These are phyloP conservation scores for Candida dajiaensis DNA, from an alignment of 805 yeast species.

Conservation along the genomic window DNA sequence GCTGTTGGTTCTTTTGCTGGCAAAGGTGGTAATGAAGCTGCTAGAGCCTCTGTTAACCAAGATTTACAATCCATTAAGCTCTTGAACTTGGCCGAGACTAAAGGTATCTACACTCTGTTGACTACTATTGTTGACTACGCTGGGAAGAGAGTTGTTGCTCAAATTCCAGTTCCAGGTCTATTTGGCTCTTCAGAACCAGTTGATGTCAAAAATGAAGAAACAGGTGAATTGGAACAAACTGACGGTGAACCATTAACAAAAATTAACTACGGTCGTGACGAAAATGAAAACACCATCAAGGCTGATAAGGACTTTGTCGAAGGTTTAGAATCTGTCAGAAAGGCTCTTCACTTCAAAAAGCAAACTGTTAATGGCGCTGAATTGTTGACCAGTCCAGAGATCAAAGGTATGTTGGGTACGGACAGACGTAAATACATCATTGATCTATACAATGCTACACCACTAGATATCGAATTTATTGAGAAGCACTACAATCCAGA, in stretches of 20 bases:
- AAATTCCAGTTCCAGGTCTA: conserved; percentile 91
- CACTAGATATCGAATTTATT: conserved; percentile 73
- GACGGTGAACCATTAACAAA: conserved; percentile 24
- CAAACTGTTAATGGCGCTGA: conserved; percentile 50
- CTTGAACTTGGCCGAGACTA: conserved; percentile 58
- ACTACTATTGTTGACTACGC: conserved; percentile 87
- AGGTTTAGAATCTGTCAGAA: conserved; percentile 56
- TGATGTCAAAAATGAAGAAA: conserved; percentile 33
- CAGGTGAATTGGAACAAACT: conserved; percentile 31
- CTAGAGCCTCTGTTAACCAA: conserved; percentile 71
- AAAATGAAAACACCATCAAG: conserved; percentile 46
- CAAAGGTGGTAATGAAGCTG: conserved; percentile 81
- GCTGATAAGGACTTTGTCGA: conserved; percentile 48
- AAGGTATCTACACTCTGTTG: conserved; percentile 62
- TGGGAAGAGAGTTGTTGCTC: conserved; percentile 85
- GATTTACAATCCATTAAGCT: conserved; percentile 70
- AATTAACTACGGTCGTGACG: conserved; percentile 63
- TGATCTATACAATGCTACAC: conserved; percentile 80
- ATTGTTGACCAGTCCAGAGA: conserved; percentile 64
- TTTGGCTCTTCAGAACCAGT: conserved; percentile 34
- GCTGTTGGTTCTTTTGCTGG: conserved; percentile 57
- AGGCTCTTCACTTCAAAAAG: conserved; percentile 70
- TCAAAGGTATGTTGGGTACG: conserved; percentile 80
- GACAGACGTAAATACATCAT: conserved; percentile 82
- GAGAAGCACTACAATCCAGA: conserved; percentile 46